Percentiles rank a stretch among this genome's conserved stretches.
Evolutionary conservation across 306 rosid species (phyloP).

Genomic region (Argentina anserina): DNA sequence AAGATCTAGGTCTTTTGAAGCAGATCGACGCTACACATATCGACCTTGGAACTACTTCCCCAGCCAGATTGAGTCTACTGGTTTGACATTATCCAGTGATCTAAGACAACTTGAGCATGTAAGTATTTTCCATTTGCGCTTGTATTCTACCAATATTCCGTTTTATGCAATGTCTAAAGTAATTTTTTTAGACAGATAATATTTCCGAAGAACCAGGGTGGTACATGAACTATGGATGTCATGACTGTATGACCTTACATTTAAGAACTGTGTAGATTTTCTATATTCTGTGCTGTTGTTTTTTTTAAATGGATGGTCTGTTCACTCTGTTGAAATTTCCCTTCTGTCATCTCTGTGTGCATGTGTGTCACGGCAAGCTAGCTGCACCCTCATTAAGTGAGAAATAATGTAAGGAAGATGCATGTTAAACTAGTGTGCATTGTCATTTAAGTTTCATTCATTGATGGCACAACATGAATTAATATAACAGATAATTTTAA

Average conservation of each 20-base stretch:
- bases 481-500: neutral
- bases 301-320: neutral
- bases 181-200: neutral
- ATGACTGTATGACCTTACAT: neutral
- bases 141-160: neutral
- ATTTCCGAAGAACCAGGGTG: neutral
- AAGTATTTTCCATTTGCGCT: conserved; percentile 5
- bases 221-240: neutral
- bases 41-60: conserved; percentile 19
- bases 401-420: neutral
- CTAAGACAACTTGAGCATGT: conserved; percentile 31
- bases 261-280: neutral
- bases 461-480: neutral
- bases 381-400: neutral
- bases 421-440: neutral
- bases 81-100: conserved; percentile 26
- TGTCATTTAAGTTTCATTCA: neutral
- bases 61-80: conserved; percentile 23
- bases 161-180: neutral
- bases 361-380: neutral
- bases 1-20: conserved; percentile 23
- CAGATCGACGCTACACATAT: conserved; percentile 34
- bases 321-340: neutral
- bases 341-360: neutral
- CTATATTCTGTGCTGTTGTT: neutral